Percentiles rank a stretch among this genome's conserved stretches.
These are phyloP conservation scores for Isabelozyma heimii DNA, from an alignment of 805 yeast genomes.

Conservation along the genomic window DNA sequence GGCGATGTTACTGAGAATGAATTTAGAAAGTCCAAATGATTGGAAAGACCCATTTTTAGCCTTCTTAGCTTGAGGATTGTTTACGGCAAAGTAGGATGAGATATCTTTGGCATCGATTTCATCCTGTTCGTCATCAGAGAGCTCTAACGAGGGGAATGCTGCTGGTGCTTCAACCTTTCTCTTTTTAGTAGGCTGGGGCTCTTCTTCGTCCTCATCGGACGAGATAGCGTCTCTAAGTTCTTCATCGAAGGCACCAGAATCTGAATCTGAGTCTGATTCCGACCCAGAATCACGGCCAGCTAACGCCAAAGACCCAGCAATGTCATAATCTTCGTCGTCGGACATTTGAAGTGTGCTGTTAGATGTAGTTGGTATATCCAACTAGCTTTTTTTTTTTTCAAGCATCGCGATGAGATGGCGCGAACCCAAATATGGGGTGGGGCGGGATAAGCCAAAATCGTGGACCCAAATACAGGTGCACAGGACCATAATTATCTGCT, in stretches of 20 bases:
- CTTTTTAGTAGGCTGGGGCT: constrained; percentile 26
- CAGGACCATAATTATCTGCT: background rate
- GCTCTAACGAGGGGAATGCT: constrained; percentile 50
- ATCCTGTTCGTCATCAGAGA: constrained; percentile 48
- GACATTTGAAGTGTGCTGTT: constrained; percentile 13
- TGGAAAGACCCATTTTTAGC: constrained; percentile 82
- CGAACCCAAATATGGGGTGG: background rate
- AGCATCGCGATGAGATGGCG: background rate
- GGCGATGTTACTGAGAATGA: constrained; percentile 63
- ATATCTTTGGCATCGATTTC: constrained; percentile 22
- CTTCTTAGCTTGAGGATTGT: constrained; percentile 49
- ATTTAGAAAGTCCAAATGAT: constrained; percentile 82
- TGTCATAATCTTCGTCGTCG: constrained; percentile 58
- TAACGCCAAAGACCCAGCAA: constrained; percentile 58
- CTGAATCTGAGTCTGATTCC: constrained; percentile 24
- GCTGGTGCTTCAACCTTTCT: constrained; percentile 13
- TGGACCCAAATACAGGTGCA: background rate
- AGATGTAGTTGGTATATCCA: background rate
- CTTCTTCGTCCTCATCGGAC: constrained; percentile 47
- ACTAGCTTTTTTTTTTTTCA: background rate
- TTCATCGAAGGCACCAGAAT: constrained; percentile 16
- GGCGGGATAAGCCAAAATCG: no score
- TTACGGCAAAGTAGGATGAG: constrained; percentile 36
- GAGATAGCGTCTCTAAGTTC: constrained; percentile 55
- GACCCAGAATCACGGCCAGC: constrained; percentile 38